phyloP scores from a whole-genome alignment of 2,329 filamentous ascomycete genomes.

The Hypocrella siamensis region DNA sequence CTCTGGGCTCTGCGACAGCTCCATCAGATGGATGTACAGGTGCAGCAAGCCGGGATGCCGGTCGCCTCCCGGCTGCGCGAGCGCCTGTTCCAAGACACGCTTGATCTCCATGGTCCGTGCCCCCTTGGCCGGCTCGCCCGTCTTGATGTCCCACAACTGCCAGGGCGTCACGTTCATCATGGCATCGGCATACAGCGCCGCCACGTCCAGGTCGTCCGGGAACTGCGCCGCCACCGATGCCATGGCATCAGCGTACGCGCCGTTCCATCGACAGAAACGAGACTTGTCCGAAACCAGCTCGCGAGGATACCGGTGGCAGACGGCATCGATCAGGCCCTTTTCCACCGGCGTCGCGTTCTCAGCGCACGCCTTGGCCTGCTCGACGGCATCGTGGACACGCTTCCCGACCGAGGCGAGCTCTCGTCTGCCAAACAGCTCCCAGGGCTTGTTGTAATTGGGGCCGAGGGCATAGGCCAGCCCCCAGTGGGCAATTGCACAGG shows the following conservation, averaged over 20 bases:
- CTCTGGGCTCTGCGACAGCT: conserved; percentile 57
- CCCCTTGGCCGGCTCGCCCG: conserved; percentile 14
- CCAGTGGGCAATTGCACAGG: conserved; percentile 52
- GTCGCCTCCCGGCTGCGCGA: conserved; percentile 23
- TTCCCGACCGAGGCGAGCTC: conserved; percentile 38
- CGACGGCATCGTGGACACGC: conserved; percentile 14
- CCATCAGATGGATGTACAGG: conserved; percentile 63
- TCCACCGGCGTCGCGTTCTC: conserved; percentile 25
- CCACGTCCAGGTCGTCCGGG: conserved; percentile 23
- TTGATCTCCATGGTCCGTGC: conserved; percentile 18
- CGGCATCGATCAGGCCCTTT: conserved; percentile 44
- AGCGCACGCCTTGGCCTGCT: conserved; percentile 10
- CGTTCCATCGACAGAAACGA: conserved; percentile 28
- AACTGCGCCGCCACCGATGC: conserved; percentile 16
- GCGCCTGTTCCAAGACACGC: conserved; percentile 23
- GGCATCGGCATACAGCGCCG: conserved; percentile 22
- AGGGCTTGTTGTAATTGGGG: conserved; percentile 65
- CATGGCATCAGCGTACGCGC: conserved; percentile 23
- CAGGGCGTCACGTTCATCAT: conserved; percentile 33
- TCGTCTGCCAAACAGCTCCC: conserved; percentile 50
- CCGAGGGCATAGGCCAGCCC: conserved; percentile 56
- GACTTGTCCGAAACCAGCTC: conserved; percentile 24
- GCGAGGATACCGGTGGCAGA: conserved; percentile 43
- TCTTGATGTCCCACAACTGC: conserved; percentile 25
- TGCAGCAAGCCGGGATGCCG: conserved; percentile 57